Conservation (phyloP, 805 yeast species). For the Starmerella powellii region DNA sequence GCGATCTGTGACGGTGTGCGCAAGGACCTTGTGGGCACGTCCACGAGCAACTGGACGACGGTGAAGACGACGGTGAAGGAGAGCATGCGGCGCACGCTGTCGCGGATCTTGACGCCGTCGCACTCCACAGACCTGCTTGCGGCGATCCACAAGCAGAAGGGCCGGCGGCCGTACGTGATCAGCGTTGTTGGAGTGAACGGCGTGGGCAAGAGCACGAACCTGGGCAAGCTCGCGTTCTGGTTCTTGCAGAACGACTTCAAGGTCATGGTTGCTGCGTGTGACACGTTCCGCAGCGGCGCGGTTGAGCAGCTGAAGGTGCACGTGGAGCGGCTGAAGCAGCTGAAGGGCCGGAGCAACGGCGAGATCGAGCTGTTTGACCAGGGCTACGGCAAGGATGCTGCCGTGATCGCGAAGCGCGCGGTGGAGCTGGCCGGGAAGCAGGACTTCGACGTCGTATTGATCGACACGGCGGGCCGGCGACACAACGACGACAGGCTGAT, state of each 20-base stretch:
- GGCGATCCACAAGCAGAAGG: conserved; percentile 47
- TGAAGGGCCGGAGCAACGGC: conserved; percentile 34
- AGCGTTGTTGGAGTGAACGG: conserved; percentile 98
- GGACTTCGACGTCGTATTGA: conserved; percentile 69
- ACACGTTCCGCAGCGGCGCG: conserved; percentile 95
- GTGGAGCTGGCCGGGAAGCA: conserved; percentile 63
- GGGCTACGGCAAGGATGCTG: conserved; percentile 97
- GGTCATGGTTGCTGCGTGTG: conserved; percentile 91
- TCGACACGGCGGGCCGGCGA: conserved; percentile 96
- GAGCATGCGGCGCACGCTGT: conserved; percentile 47
- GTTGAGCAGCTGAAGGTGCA: conserved; percentile 95
- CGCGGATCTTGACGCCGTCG: conserved; percentile 74
- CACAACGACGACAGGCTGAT: conserved; percentile 88
- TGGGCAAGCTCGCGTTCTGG: conserved; percentile 94
- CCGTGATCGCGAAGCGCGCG: conserved; percentile 84
- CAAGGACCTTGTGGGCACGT: conserved; percentile 56
- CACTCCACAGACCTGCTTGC: conserved; percentile 77
- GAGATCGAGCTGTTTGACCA: conserved; percentile 74
- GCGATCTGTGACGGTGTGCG: conserved; percentile 59
- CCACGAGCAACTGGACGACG: conserved; percentile 61
- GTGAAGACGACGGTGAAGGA: conserved; percentile 55
- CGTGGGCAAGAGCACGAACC: conserved; percentile 91
- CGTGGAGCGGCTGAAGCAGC: conserved; percentile 65
- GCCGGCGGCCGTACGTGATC: conserved; percentile 70
- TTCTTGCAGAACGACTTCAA: conserved; percentile 74